phyloP scores from a whole-genome alignment of 805 yeast species.

The Isabelozyma heimii region DNA sequence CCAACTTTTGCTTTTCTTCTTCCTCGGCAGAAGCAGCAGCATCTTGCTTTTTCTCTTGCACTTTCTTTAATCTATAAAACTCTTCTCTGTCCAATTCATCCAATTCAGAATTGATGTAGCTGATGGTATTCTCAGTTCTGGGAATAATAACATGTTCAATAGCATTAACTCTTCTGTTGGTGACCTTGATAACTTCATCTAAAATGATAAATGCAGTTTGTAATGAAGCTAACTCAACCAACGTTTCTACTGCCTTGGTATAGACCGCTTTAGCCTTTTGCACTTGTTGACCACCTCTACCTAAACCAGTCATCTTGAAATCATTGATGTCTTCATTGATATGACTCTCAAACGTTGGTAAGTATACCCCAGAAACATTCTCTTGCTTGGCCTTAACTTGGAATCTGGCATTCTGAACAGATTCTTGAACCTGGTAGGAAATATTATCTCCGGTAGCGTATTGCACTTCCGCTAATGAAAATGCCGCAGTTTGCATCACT shows the following conservation, averaged over 20 bases:
- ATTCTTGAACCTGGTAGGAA: constrained; percentile 92
- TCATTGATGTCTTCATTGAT: constrained; percentile 86
- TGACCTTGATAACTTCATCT: constrained; percentile 96
- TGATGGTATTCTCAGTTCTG: constrained; percentile 92
- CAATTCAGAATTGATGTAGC: constrained; percentile 88
- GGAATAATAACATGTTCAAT: constrained; percentile 98
- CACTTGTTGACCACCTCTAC: constrained; percentile 98
- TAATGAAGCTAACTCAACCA: constrained; percentile 91
- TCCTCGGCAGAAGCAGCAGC: constrained; percentile 67
- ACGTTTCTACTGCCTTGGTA: constrained; percentile 93
- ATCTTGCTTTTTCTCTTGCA: constrained; percentile 88
- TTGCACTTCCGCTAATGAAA: constrained; percentile 93
- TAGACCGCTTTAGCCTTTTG: constrained; percentile 91
- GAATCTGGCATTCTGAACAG: constrained; percentile 87
- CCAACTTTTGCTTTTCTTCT: constrained; percentile 35
- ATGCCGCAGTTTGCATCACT: constrained; percentile 98
- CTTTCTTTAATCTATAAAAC: constrained; percentile 93
- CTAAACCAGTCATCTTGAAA: constrained; percentile 93
- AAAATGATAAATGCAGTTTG: constrained; percentile 95
- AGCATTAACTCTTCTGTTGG: constrained; percentile 97
- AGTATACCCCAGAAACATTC: constrained; percentile 91
- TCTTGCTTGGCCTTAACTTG: constrained; percentile 90
- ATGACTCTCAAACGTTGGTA: constrained; percentile 88
- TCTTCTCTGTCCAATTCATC: constrained; percentile 99
- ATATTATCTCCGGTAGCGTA: constrained; percentile 97